Evolutionary conservation across 148 eudicot genomes (phyloP), one percentile per base, ranked within the genome.

Genomic region (Agrostemma githago): DNA sequence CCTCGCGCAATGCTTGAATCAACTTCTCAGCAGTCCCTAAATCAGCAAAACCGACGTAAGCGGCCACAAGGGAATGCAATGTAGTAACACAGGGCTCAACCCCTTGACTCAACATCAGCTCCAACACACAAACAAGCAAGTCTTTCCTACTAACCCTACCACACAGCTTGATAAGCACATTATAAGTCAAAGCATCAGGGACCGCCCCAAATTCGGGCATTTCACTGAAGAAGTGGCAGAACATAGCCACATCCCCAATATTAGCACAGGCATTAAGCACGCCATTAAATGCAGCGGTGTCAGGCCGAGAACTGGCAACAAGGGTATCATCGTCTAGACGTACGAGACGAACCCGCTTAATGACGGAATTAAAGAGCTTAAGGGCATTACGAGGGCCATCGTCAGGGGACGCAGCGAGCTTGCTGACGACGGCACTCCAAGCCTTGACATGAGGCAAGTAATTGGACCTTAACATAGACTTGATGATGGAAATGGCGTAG

Each of bases 391-490:
- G 1, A 0, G 99, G 97, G 2, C 97, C 93, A 60, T 90, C 92
- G 40, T 89, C 98, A 3, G 88, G 87, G 0, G 89, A 76, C 5
- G 74, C 72, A 19, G 96, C 82, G 46, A 95, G 90, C 21, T 85
- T 81, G 81, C 97, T 90, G 6, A 92, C 87, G 51, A 90, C 97
- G 42, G 97, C 85, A 70, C 94, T 90, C 99, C 97, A 95, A 2
- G 97, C 96, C 84, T 95, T 95, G 62, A 95, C 92, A 74, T 95
- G 97, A 5, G 99, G 99, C 12, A 95, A 81, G 70, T 92, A 90
- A 9, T 91, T 90, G 2, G 96, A 95, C 16, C 76, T 76, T 0
- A 95, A 86, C 99, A 95, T 95, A 51, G 91, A 95, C 80, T 85
- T 92, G 58, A 95, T 76, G n/a, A 95, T 43, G 15, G 94, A 86